These are phyloP conservation scores for Viridothelium virens DNA, from an alignment of 495 filamentous ascomycete species.

Conservation along the genomic window DNA sequence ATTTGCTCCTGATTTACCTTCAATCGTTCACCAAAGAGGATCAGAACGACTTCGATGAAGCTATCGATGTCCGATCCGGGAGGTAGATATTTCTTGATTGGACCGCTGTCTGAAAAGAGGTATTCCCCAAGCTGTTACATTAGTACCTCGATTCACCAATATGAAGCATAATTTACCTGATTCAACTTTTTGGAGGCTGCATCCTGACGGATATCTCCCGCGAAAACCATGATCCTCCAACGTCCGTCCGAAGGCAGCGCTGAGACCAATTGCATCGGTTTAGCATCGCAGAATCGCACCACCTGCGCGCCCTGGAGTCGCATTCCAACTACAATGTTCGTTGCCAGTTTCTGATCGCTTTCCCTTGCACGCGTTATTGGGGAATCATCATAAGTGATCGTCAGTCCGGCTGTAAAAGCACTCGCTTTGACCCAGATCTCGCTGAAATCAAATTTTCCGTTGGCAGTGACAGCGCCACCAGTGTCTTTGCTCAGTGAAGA, in stretches of 20 bases:
- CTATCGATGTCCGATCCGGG: constrained; percentile 43
- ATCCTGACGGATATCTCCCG: constrained; percentile 48
- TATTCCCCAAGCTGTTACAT: constrained; percentile 1
- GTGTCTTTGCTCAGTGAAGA: neutral
- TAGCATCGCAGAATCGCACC: constrained; percentile 50
- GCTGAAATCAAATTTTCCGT: constrained; percentile 1
- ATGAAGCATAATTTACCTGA: constrained; percentile 27
- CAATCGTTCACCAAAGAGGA: constrained; percentile 46
- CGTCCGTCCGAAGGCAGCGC: constrained; percentile 47
- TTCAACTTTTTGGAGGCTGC: constrained; percentile 41
- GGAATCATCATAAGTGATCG: constrained; percentile 6
- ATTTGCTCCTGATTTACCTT: constrained; percentile 52
- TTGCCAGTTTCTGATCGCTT: constrained; percentile 20
- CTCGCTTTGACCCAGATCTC: neutral
- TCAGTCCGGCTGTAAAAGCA: constrained; percentile 3
- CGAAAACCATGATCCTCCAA: constrained; percentile 57
- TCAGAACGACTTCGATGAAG: constrained; percentile 53
- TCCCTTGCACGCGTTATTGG: neutral
- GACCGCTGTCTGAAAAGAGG: neutral
- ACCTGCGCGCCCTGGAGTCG: constrained; percentile 49
- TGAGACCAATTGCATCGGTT: constrained; percentile 46
- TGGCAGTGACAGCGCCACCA: neutral
- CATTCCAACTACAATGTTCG: constrained; percentile 30
- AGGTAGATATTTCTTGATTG: constrained; percentile 19
- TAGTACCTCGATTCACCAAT: neutral